phyloP scores from a whole-genome alignment of 2,329 filamentous ascomycete genomes.

The Zymoseptoria pseudotritici region DNA sequence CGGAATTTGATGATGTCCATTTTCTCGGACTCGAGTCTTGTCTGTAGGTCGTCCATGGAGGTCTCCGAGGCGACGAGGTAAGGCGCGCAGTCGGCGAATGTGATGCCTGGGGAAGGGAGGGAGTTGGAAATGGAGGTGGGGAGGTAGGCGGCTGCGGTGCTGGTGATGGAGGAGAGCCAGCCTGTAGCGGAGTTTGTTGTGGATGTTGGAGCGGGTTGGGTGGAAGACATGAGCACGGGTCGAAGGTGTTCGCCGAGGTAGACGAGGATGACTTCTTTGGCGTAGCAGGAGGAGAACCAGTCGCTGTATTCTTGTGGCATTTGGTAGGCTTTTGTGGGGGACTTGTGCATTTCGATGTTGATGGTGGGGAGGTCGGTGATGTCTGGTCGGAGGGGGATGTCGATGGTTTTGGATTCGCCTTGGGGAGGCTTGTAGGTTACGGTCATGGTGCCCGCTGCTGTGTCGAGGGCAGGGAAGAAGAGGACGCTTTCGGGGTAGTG shows the following conservation, averaged over 20 bases:
- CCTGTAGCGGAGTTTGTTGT: slow-evolving; percentile 9
- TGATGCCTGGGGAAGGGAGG: slow-evolving; percentile 38
- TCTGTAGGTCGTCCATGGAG: slow-evolving; percentile 60
- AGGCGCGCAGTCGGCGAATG: slow-evolving; percentile 68
- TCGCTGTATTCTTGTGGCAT: slow-evolving; percentile 37
- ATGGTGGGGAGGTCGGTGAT: slow-evolving; percentile 29
- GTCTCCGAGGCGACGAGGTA: slow-evolving; percentile 64
- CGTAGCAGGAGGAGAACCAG: slow-evolving; percentile 41
- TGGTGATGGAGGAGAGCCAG: slow-evolving; percentile 29
- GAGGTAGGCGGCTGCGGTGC: slow-evolving; percentile 18
- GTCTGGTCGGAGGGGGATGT: slow-evolving; percentile 36
- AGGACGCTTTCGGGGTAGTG: slow-evolving; percentile 35
- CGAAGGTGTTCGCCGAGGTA: slow-evolving; percentile 38
- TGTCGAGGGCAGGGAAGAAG: slow-evolving; percentile 34
- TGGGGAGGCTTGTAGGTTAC: slow-evolving; percentile 33
- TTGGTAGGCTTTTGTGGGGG: slow-evolving; percentile 35
- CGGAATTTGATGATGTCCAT: slow-evolving; percentile 43
- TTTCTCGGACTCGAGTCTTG: slow-evolving; percentile 28
- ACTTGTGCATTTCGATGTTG: slow-evolving; percentile 39
- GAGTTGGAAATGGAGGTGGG: slow-evolving; percentile 3
- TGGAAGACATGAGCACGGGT: slow-evolving; percentile 33
- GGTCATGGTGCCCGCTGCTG: slow-evolving; percentile 27
- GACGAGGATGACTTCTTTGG: slow-evolving; percentile 36
- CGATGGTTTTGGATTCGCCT: slow-evolving; percentile 25
- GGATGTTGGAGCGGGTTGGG: slow-evolving; percentile 5